Conservation (phyloP, 1,139 yeast species). For the Yamadazyma songkhlaensis region DNA sequence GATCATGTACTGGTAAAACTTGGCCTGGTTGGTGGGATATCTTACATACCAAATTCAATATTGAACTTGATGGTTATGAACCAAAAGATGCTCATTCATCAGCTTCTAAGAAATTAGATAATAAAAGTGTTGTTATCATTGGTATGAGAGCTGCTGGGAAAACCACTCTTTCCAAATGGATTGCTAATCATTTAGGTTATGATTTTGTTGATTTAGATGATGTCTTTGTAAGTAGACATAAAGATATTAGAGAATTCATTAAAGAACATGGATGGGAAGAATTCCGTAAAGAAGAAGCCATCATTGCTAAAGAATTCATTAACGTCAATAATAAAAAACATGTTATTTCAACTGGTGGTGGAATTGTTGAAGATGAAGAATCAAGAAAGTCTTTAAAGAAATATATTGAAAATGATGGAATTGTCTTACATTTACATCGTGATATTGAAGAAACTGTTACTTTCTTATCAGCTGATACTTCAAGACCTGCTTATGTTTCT, state of each 20-base stretch:
- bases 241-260: conserved; percentile 67
- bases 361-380: conserved; percentile 77
- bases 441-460: conserved; percentile 76
- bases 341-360: conserved; percentile 95
- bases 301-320: conserved; percentile 53
- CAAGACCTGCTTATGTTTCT: conserved; percentile 82
- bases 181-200: conserved; percentile 70
- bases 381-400: conserved; percentile 62
- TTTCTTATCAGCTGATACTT: conserved; percentile 70
- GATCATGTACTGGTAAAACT: conserved; percentile 93
- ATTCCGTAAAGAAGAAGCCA: conserved; percentile 71
- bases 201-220: conserved; percentile 76
- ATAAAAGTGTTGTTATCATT: conserved; percentile 70
- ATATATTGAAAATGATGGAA: conserved; percentile 58
- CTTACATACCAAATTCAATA: conserved; percentile 66
- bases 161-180: conserved; percentile 80
- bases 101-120: conserved; percentile 9
- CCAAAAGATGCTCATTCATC: conserved; percentile 11
- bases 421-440: conserved; percentile 88
- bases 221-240: conserved; percentile 56
- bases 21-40: conserved; percentile 99
- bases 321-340: conserved; percentile 49
- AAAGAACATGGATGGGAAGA: conserved; percentile 78
- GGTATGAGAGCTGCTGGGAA: conserved; percentile 99
- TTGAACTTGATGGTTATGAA: conserved; percentile 69